A percentile compares a stretch with the other conserved stretches of the same genome.
These are phyloP conservation scores for Dunaliella salina DNA, from an alignment of 163 green algal species.

Conservation along the genomic window DNA sequence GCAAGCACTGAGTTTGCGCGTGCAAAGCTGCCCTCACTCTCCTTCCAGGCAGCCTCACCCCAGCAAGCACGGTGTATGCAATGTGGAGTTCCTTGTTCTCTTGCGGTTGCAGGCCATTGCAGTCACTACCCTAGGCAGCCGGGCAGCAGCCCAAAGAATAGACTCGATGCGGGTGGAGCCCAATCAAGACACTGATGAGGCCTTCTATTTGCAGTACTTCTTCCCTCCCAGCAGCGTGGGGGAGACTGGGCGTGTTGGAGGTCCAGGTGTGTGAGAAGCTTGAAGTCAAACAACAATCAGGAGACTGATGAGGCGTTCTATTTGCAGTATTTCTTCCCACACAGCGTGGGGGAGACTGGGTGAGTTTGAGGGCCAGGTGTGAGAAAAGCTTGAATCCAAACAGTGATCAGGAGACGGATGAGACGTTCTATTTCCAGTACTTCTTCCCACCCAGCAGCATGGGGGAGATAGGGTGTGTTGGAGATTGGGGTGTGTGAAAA, in stretches of 20 bases:
- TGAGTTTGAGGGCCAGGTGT: constrained; percentile 38
- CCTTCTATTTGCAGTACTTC: constrained; percentile 98
- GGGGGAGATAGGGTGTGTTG: background rate
- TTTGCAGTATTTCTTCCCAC: constrained; percentile 98
- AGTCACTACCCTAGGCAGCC: constrained; percentile 52
- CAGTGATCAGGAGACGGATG: constrained; percentile 1
- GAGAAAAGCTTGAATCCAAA: background rate
- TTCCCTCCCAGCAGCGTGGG: constrained; percentile 92
- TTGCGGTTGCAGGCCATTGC: constrained; percentile 48
- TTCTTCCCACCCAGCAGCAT: constrained; percentile 24
- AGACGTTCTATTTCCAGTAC: constrained; percentile 96
- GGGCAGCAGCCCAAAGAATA: constrained; percentile 22
- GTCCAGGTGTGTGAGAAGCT: constrained; percentile 29
- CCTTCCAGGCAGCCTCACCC: too few species aligned
- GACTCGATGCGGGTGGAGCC: constrained; percentile 34
- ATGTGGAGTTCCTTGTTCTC: too few species aligned
- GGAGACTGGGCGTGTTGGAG: constrained; percentile 57
- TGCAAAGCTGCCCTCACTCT: too few species aligned
- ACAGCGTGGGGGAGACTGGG: constrained; percentile 79
- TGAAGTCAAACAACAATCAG: constrained; percentile 3
- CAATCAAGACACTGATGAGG: constrained; percentile 6
- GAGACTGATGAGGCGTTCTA: constrained; percentile 70
- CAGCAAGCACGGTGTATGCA: too few species aligned
- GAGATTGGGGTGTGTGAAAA: too few species aligned
- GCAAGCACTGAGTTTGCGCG: too few species aligned